Percentiles rank a stretch among this genome's conserved stretches.
phyloP scores from a whole-genome alignment of 108 stramenopile species.

The Mayamaea pseudoterrestris region DNA sequence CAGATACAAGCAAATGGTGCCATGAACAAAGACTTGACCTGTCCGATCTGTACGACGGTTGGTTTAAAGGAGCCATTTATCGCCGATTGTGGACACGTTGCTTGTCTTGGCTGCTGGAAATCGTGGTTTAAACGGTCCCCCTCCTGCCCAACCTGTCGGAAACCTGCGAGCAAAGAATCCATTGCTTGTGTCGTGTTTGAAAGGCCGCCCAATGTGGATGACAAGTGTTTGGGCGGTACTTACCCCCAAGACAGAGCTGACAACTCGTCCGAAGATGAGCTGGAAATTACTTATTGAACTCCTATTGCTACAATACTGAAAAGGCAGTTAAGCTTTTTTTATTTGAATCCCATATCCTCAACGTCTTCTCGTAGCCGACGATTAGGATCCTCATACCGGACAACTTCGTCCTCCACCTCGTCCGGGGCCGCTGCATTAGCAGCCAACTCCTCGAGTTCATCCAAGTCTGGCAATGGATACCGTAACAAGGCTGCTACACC shows the following conservation, averaged over 20 bases:
- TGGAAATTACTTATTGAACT: background rate
- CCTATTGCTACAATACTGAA: too few species aligned
- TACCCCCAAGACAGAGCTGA: background rate
- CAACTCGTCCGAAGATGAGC: constrained; percentile 1
- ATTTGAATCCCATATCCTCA: constrained; percentile 61
- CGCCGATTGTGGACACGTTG: constrained; percentile 46
- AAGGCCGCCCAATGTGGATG: background rate
- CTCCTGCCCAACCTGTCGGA: constrained; percentile 54
- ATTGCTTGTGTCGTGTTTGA: constrained; percentile 32
- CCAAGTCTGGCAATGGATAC: constrained; percentile 80
- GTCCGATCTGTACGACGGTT: constrained; percentile 33
- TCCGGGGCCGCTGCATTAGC: too few species aligned
- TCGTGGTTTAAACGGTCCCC: constrained; percentile 43
- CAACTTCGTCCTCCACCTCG: constrained; percentile 26
- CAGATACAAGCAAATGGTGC: constrained; percentile 29
- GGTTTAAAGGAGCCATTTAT: constrained; percentile 35
- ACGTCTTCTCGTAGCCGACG: constrained; percentile 55
- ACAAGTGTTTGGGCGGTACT: background rate
- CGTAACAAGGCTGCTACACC: constrained; percentile 93
- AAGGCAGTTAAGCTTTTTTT: too few species aligned
- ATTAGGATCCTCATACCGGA: constrained; percentile 30
- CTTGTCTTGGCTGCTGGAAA: constrained; percentile 46
- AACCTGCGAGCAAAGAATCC: constrained; percentile 16
- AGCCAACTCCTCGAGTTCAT: constrained; percentile 62
- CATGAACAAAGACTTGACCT: constrained; percentile 20